A percentile compares a stretch with the other conserved stretches of the same genome.
Conservation (phyloP, 805 yeast genomes). For the Lachancea sp. region DNA sequence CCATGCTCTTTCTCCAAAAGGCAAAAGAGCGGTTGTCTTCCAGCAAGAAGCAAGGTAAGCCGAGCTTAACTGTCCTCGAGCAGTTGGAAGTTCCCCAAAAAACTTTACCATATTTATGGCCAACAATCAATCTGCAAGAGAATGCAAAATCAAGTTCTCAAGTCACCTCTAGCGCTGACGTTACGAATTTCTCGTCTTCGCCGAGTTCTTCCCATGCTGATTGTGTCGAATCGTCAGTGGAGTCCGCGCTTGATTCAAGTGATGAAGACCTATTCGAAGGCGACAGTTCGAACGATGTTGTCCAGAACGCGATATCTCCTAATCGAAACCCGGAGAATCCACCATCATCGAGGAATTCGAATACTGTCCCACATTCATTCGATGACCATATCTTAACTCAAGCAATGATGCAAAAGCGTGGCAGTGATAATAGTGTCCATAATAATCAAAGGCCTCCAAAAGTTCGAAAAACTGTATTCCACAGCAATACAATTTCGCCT, state of each 20-base stretch:
- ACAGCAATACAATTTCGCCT: background rate
- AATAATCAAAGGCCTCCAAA: background rate
- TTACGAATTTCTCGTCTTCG: background rate
- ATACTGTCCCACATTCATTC: background rate
- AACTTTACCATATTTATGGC: conserved; percentile 1
- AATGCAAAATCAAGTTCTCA: background rate
- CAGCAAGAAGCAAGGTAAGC: background rate
- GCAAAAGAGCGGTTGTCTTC: conserved; percentile 18
- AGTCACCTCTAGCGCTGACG: background rate
- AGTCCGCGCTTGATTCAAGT: background rate
- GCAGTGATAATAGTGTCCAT: background rate
- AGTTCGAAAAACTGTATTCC: background rate
- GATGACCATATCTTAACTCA: conserved; percentile 3
- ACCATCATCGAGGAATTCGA: background rate
- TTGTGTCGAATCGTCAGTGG: conserved; percentile 1
- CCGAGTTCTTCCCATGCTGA: background rate
- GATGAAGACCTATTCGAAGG: background rate
- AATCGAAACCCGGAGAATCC: too few relatives aligned
- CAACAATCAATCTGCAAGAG: background rate
- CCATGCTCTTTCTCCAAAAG: conserved; percentile 31
- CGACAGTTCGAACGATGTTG: too few relatives aligned
- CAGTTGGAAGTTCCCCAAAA: background rate
- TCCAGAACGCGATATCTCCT: too few relatives aligned
- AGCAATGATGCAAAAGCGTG: conserved; percentile 3
- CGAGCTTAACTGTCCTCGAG: background rate